A percentile compares a stretch with the other conserved stretches of the same genome.
phyloP scores from a whole-genome alignment of 1,284 basidiomycete species.

The Macrocybe sp. region DNA sequence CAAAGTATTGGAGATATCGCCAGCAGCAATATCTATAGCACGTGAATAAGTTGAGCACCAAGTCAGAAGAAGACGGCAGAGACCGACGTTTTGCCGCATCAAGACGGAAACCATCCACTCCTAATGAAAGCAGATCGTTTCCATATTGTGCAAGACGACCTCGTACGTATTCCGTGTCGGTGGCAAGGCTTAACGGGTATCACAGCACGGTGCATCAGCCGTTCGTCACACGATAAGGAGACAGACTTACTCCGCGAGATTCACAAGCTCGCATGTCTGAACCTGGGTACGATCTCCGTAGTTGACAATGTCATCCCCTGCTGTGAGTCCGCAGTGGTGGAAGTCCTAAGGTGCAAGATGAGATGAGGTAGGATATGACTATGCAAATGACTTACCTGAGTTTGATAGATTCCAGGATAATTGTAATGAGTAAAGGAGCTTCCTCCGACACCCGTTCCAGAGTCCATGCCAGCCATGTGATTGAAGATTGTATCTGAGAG shows the following conservation, averaged over 20 bases:
- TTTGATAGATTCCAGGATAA: constrained; percentile 53
- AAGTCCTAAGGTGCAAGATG: constrained; percentile 38
- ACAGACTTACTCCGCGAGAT: constrained; percentile 50
- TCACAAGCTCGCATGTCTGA: constrained; percentile 53
- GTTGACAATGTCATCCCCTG: constrained; percentile 50
- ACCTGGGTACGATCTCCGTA: constrained; percentile 49
- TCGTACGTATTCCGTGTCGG: constrained; percentile 57
- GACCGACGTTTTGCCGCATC: constrained; percentile 62
- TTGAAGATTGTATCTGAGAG: constrained; percentile 56
- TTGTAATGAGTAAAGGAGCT: constrained; percentile 51
- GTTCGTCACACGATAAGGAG: not conserved
- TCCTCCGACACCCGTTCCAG: constrained; percentile 48
- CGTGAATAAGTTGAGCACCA: not conserved
- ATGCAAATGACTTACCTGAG: constrained; percentile 21
- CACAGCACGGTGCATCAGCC: not conserved
- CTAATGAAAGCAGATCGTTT: constrained; percentile 58
- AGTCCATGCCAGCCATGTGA: constrained; percentile 52
- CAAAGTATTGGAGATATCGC: constrained; percentile 51
- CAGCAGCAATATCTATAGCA: constrained; percentile 44
- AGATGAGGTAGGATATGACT: not conserved
- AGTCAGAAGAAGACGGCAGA: not conserved
- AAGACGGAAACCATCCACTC: constrained; percentile 59
- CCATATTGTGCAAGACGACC: constrained; percentile 47
- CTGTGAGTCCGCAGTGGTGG: constrained; percentile 57
- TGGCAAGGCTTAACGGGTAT: constrained; percentile 39